Percentiles rank a stretch among this genome's conserved stretches.
Evolutionary conservation across 371 early-diverging fungal species (phyloP).

Genomic region (Nematocida sp.): DNA sequence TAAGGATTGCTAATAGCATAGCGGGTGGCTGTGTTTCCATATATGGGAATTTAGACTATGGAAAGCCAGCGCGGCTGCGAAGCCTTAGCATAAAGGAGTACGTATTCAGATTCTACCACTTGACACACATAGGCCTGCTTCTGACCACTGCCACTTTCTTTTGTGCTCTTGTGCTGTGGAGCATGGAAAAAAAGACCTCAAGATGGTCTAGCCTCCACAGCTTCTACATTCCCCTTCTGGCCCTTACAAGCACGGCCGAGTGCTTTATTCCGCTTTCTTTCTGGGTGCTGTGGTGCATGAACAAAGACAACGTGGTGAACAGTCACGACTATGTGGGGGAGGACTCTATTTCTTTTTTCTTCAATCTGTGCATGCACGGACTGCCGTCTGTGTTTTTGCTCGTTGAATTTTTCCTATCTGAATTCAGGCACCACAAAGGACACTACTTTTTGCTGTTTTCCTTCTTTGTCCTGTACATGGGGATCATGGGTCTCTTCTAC

Average conservation of each 20-base stretch:
- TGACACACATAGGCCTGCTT: conserved; percentile 40
- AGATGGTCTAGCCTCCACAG: not conserved
- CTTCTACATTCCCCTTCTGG: not conserved
- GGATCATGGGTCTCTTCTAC: conserved; percentile 21
- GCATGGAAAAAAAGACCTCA: not conserved
- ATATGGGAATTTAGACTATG: conserved; percentile 39
- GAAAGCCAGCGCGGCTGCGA: conserved; percentile 19
- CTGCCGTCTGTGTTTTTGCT: conserved; percentile 32
- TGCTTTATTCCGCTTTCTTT: conserved; percentile 32
- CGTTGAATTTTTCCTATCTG: conserved; percentile 30
- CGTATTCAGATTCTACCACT: conserved; percentile 26
- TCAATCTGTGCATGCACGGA: conserved; percentile 52
- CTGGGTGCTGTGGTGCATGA: conserved; percentile 39
- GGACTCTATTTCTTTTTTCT: conserved; percentile 42
- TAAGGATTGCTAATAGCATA: not conserved
- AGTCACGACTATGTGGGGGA: conserved; percentile 14
- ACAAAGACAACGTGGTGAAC: conserved; percentile 13
- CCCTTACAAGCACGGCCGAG: conserved; percentile 21
- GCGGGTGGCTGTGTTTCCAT: conserved; percentile 1
- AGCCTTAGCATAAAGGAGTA: not conserved
- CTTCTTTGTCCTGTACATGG: conserved; percentile 31
- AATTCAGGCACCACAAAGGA: not conserved
- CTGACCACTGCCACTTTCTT: conserved; percentile 11
- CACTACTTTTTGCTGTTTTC: conserved; percentile 10
- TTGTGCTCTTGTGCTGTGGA: not conserved